Conservation (phyloP, 805 yeast genomes). For the Cyberlindnera euphorbiae region DNA sequence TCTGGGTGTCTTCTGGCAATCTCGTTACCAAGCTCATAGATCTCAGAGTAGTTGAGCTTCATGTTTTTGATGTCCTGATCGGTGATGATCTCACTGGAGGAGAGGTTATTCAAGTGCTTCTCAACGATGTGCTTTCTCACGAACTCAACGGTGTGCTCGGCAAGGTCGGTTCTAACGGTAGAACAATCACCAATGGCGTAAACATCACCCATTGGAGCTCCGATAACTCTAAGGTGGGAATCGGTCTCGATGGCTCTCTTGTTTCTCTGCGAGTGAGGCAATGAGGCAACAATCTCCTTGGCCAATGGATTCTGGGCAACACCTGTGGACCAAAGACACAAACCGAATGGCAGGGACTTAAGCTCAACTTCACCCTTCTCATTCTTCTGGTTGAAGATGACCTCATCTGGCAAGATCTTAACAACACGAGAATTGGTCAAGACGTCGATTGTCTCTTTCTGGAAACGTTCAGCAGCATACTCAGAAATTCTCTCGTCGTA, state of each 20-base stretch:
- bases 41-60: conserved; percentile 42
- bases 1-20: conserved; percentile 52
- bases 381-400: conserved; percentile 50
- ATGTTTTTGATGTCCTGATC: conserved; percentile 49
- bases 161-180: conserved; percentile 56
- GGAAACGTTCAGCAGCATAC: conserved; percentile 60
- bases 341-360: conserved; percentile 57
- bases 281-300: conserved; percentile 44
- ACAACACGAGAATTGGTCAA: conserved; percentile 61
- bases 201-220: conserved; percentile 62
- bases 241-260: conserved; percentile 74
- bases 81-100: conserved; percentile 35
- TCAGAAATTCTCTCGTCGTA: conserved; percentile 61
- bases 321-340: conserved; percentile 76
- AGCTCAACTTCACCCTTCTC: conserved; percentile 35
- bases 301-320: conserved; percentile 64
- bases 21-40: conserved; percentile 42
- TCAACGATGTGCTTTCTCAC: conserved; percentile 43
- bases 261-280: conserved; percentile 48
- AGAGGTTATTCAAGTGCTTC: conserved; percentile 33
- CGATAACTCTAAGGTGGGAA: conserved; percentile 63
- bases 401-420: conserved; percentile 50
- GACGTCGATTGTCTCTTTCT: conserved; percentile 57
- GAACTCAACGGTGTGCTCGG: conserved; percentile 49
- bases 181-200: conserved; percentile 74